These are phyloP conservation scores for Panellus pusillus DNA, from an alignment of 768 basidiomycete species.

Conservation along the genomic window DNA sequence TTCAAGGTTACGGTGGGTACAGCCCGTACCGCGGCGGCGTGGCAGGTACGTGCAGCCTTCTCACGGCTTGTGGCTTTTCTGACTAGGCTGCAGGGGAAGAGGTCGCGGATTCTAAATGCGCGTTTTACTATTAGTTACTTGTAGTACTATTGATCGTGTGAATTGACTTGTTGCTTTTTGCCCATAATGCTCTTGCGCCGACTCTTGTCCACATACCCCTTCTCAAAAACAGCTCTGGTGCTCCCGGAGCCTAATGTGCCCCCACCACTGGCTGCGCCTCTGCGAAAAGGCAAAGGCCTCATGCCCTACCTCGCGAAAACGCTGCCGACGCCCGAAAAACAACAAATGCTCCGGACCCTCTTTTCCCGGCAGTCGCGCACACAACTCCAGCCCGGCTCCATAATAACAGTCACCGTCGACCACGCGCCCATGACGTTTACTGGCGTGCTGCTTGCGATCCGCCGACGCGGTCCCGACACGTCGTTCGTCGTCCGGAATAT, in stretches of 20 bases:
- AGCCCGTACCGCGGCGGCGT: conserved; percentile 64
- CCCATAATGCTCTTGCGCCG: conserved; percentile 42
- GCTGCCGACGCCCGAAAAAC: conserved; percentile 68
- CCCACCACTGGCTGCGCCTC: conserved; percentile 36
- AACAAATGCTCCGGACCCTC: conserved; percentile 60
- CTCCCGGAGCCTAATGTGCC: conserved; percentile 44
- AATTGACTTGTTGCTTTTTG: background rate
- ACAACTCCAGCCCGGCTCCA: conserved; percentile 79
- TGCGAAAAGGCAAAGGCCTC: conserved; percentile 71
- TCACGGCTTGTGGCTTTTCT: conserved; percentile 1
- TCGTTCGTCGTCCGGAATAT: conserved; percentile 90
- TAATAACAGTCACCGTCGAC: conserved; percentile 74
- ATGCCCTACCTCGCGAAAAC: conserved; percentile 72
- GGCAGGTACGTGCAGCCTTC: conserved; percentile 59
- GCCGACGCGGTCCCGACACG: conserved; percentile 82
- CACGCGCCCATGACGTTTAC: conserved; percentile 84
- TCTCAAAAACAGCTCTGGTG: conserved; percentile 67
- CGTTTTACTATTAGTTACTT: conserved; percentile 12
- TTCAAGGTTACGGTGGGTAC: conserved; percentile 44
- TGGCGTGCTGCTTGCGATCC: conserved; percentile 82
- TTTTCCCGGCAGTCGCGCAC: conserved; percentile 72
- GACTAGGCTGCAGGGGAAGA: conserved; percentile 49
- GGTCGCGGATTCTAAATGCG: conserved; percentile 66
- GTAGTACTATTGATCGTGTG: conserved; percentile 8
- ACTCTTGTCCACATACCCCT: conserved; percentile 66